Evolutionary conservation across 768 basidiomycete species (phyloP).

Genomic region (Amanita rubescens): DNA sequence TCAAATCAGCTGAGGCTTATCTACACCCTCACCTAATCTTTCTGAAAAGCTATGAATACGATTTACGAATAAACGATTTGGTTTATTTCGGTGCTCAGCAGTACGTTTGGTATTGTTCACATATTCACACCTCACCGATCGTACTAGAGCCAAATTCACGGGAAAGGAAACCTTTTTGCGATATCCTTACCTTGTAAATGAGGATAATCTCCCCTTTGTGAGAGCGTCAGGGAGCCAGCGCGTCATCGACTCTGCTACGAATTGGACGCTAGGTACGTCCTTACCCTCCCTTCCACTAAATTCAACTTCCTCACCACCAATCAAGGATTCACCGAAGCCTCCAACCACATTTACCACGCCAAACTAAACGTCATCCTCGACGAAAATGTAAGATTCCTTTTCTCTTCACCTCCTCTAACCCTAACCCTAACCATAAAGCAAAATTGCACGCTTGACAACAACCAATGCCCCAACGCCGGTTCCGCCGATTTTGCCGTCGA

Average conservation of each 20-base stretch:
- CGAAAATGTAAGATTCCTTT: constrained; percentile 36
- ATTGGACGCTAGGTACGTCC: constrained; percentile 58
- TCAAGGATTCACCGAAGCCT: constrained; percentile 58
- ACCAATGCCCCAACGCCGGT: constrained; percentile 54
- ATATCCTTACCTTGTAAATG: constrained; percentile 41
- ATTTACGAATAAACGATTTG: constrained; percentile 49
- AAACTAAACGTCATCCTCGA: constrained; percentile 48
- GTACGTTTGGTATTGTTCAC: constrained; percentile 28
- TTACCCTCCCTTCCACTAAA: not conserved
- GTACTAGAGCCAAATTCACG: constrained; percentile 31
- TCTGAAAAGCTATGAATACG: constrained; percentile 48
- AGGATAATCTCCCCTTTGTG: constrained; percentile 41
- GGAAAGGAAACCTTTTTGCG: constrained; percentile 46
- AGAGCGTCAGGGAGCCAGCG: constrained; percentile 42
- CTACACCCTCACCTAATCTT: constrained; percentile 46
- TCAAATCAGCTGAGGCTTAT: constrained; percentile 40
- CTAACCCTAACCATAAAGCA: constrained; percentile 21
- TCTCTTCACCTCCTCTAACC: not conserved
- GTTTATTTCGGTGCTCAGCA: constrained; percentile 62
- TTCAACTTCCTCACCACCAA: not conserved
- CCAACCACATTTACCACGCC: constrained; percentile 36
- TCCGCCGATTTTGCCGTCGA: constrained; percentile 34
- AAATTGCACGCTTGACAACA: constrained; percentile 65
- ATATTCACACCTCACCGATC: not conserved
- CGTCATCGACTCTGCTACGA: constrained; percentile 58